Evolutionary conservation across 1,284 basidiomycete genomes (phyloP), one percentile per base, ranked within the genome.

Genomic region (Fomitiporia mediterranea): DNA sequence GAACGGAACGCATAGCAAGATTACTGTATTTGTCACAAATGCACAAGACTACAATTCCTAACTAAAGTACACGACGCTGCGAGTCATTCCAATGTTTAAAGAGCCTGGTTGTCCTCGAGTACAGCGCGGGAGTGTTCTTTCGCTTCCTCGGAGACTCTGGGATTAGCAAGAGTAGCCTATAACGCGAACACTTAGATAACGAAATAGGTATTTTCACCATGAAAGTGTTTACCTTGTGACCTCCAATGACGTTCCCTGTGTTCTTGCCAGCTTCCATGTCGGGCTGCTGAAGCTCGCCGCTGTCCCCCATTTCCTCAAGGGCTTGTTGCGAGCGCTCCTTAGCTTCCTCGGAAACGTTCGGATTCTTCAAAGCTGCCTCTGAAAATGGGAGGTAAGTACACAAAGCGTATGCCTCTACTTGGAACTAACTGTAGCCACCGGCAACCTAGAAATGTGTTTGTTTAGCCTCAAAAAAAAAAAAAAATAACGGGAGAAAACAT

Each of bases 311-410:
- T 42, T 73, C 70, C 2, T 73, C 66, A 54, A 81, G 69, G 13
- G 74, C 72, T 56, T 77, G 66, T 37, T 69, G 71, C 17, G 80
- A 79, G 59, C 74, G 73, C 48, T 72, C 67, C 64, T 82, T 82
- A 1, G 79, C 76, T 57, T 77, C 75, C 1, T 76, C 72, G 9
- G 79, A 79, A 51, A 75, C 70, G 15, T 71, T 70, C 4, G 77
- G 75, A 66, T 82, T 82, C 58, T 72, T 69, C 32, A 78, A 23
- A 42, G 48, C 52, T 38, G 57, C 57, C 57, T 59, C 53, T 55
- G 46, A 0, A 21, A 17, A 27, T 28, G 17, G 28, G 19, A 11
- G 39, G 15, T 3, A 30, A 9, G 38, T 8, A 48, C 17, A 6
- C n/a, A n/a, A n/a, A 15, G 30, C 28, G 19, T 7, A 4, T 4